These are phyloP conservation scores for Marchantia paleacea DNA, from an alignment of 225 moss, liverwort and hornwort genomes.

Conservation along the genomic window DNA sequence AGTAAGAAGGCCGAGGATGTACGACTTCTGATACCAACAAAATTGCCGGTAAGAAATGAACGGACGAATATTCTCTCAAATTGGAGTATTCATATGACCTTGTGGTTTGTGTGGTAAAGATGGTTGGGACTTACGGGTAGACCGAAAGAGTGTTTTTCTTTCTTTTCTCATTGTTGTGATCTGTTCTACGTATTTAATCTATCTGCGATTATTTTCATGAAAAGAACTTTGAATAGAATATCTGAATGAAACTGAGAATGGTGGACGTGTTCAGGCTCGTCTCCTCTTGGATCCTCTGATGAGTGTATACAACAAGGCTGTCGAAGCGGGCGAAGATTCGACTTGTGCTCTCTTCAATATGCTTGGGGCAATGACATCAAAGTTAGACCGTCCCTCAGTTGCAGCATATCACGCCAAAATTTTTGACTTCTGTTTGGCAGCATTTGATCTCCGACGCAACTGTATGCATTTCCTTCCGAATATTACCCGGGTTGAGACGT, in stretches of 20 bases:
- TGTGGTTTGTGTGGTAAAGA: neutral
- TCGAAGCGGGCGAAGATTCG: conserved; percentile 59
- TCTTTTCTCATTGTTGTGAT: neutral
- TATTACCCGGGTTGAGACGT: conserved; percentile 62
- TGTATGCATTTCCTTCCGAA: conserved; percentile 42
- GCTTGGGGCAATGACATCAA: conserved; percentile 63
- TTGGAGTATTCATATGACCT: too few species aligned
- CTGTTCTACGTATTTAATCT: neutral
- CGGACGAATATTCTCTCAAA: too few species aligned
- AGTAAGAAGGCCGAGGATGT: conserved; percentile 46
- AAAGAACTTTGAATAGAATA: neutral
- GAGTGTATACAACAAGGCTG: conserved; percentile 58
- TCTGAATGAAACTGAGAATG: neutral
- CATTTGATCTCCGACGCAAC: conserved; percentile 71
- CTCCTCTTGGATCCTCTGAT: conserved; percentile 80
- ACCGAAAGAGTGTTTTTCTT: neutral
- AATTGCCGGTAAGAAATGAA: conserved; percentile 58
- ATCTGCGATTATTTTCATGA: neutral
- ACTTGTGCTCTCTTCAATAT: conserved; percentile 73
- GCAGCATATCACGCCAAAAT: conserved; percentile 65
- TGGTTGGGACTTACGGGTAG: neutral
- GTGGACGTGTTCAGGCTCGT: conserved; percentile 55
- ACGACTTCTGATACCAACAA: conserved; percentile 57
- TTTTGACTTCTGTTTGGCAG: conserved; percentile 68
- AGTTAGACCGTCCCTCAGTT: conserved; percentile 68